Evolutionary conservation across 139 green algal genomes (phyloP), one percentile per base, ranked within the genome.

Genomic region (Astrephomene gubernaculifera): DNA sequence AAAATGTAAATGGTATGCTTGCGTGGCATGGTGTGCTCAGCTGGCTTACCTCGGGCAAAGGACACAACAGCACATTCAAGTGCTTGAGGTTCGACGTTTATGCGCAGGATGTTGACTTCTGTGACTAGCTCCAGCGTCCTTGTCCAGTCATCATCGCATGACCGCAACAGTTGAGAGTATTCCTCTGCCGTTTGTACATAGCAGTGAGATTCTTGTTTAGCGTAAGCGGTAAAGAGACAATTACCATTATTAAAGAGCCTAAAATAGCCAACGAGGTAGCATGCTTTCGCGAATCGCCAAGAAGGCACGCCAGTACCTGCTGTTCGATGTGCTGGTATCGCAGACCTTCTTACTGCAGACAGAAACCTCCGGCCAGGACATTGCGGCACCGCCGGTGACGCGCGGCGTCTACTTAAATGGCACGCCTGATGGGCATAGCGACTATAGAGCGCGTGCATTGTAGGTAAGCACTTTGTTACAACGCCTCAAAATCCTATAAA

Each of bases 101-200:
- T 27, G 8, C 45, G 67, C 27, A 84, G 61, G 4, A 84, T 41
- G n/a, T 74, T 84, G n/a, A 84, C 27, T 44, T 84, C 78, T 0
- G 78, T 73, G 7, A 84, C 29, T 2, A 84, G 78, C 78, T 84
- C 78, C 22, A 84, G 35, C n/a, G 78, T 84, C 19, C 5, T 52
- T 0, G 78, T 74, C 78, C 78, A 84, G 60, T 84, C 78, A 6
- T 74, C 63, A 25, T 70, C 63, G 6, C 31, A 39, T 0, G 43
- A 67, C 70, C 45, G 29, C 70, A 78, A 41, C 43, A 78, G 31
- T 29, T 60, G 43, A 4, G 70, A 63, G 44, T 78, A 78, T 29
- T 78, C 70, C 41, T 78, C 70, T 78, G 70, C 70, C 6, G 12
- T 2, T 33, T n/a, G n/a, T n/a, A n/a, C n/a, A n/a, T n/a, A n/a